These are phyloP conservation scores for Ulmus americana DNA, from an alignment of 331 rosid genomes.

Conservation along the genomic window DNA sequence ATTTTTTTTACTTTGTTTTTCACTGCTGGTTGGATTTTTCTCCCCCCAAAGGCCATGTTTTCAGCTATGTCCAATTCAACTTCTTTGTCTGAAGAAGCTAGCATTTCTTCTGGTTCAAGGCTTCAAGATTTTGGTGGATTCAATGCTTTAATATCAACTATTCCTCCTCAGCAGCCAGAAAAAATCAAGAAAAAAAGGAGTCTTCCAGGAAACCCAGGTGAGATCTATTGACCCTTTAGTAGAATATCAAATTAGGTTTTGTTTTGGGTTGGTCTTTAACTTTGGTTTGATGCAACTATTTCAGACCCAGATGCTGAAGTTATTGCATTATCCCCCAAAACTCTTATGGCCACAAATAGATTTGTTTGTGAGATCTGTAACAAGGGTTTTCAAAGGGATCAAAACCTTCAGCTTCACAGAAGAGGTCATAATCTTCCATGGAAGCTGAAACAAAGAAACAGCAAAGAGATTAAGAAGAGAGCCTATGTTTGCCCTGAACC, in stretches of 20 bases:
- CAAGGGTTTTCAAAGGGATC: slow-evolving; percentile 97
- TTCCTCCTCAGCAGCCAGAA: slow-evolving; percentile 38
- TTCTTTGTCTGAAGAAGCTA: slow-evolving; percentile 63
- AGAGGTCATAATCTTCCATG: slow-evolving; percentile 99
- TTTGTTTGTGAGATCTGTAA: slow-evolving; percentile 96
- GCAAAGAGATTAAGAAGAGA: slow-evolving; percentile 69
- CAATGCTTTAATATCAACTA: slow-evolving; percentile 30
- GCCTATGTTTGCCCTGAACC: slow-evolving; percentile 97
- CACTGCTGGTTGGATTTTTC: slow-evolving; percentile 52
- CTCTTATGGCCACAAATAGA: slow-evolving; percentile 77
- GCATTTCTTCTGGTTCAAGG: slow-evolving; percentile 58
- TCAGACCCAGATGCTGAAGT: slow-evolving; percentile 99
- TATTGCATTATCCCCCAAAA: slow-evolving; percentile 82
- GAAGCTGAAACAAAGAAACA: slow-evolving; percentile 89
- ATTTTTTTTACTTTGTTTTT: slow-evolving; percentile 25
- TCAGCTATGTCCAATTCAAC: slow-evolving; percentile 79
- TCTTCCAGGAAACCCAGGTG: slow-evolving; percentile 97
- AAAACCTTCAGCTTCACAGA: slow-evolving; percentile 90
- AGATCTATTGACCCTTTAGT: background rate
- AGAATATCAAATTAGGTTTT: background rate
- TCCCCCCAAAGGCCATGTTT: slow-evolving; percentile 47
- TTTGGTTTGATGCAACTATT: background rate
- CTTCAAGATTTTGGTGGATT: slow-evolving; percentile 40
- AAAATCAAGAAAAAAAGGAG: slow-evolving; percentile 80
- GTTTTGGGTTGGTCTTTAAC: slow-evolving; percentile 3